Conservation (phyloP, 768 basidiomycete genomes). For the Tephrocybe sp. region DNA sequence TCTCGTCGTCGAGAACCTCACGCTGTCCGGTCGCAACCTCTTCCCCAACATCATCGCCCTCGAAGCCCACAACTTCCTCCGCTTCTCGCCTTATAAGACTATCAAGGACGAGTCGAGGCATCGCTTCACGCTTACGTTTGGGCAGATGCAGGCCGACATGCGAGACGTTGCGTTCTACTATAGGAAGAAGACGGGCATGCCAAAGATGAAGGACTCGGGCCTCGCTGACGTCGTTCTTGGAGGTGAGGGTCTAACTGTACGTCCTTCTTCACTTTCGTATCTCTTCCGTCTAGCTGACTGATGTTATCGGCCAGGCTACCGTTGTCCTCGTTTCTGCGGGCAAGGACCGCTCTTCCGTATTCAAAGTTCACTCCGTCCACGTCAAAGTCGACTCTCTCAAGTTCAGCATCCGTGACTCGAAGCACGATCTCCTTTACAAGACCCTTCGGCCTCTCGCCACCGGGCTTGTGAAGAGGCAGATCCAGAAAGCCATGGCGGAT, state of each 20-base stretch:
- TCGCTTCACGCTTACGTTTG: conserved; percentile 70
- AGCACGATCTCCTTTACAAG: conserved; percentile 89
- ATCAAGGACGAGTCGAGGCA: conserved; percentile 65
- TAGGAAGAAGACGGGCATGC: conserved; percentile 80
- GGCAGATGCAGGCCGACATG: conserved; percentile 93
- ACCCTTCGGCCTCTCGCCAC: conserved; percentile 79
- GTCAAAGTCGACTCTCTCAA: conserved; percentile 88
- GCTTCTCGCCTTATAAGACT: conserved; percentile 76
- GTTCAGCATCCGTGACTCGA: conserved; percentile 88
- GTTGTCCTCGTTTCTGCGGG: conserved; percentile 60
- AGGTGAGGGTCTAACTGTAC: conserved; percentile 75
- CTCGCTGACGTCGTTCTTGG: conserved; percentile 85
- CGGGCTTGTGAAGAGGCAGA: conserved; percentile 77
- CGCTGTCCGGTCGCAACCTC: conserved; percentile 83
- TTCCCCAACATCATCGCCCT: conserved; percentile 78
- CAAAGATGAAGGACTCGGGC: conserved; percentile 79
- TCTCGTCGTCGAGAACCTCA: conserved; percentile 91
- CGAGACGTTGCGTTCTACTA: conserved; percentile 92
- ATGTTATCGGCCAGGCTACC: conserved; percentile 41
- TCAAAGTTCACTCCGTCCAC: conserved; percentile 67
- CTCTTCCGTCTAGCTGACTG: background rate
- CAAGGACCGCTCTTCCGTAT: conserved; percentile 68
- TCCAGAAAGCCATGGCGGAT: conserved; percentile 53
- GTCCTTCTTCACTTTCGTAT: conserved; percentile 16
- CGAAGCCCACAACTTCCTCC: conserved; percentile 80